A percentile compares a stretch with the other conserved stretches of the same genome.
Conservation (phyloP, 2,329 filamentous ascomycete species). For the Chrysoporthe cubensis region DNA sequence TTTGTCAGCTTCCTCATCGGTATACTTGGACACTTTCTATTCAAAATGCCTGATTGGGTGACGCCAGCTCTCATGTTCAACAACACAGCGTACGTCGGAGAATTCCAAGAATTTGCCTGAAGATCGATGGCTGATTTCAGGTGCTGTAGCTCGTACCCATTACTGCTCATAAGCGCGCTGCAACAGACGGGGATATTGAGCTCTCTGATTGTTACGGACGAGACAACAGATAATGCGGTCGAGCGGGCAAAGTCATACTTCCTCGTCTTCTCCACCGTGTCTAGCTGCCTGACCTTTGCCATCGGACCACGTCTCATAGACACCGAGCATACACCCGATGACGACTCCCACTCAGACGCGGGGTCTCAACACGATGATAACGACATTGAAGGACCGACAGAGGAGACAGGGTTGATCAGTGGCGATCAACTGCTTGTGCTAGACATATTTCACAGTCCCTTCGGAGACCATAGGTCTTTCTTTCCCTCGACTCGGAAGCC, state of each 20-base stretch:
- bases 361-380: slow-evolving; percentile 33
- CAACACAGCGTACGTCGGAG: slow-evolving; percentile 44
- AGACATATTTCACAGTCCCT: slow-evolving; percentile 28
- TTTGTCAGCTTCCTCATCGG: slow-evolving; percentile 46
- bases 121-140: neutral
- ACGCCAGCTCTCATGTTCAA: slow-evolving; percentile 50
- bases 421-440: slow-evolving; percentile 30
- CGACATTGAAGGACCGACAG: slow-evolving; percentile 36
- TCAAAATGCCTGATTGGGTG: slow-evolving; percentile 51
- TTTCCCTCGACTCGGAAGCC: slow-evolving; percentile 36
- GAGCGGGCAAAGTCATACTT: slow-evolving; percentile 67
- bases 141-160: slow-evolving; percentile 41
- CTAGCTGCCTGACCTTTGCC: slow-evolving; percentile 66
- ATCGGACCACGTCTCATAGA: slow-evolving; percentile 64
- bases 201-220: slow-evolving; percentile 47
- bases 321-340: slow-evolving; percentile 42
- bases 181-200: slow-evolving; percentile 58
- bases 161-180: slow-evolving; percentile 49
- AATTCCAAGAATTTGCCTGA: neutral
- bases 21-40: slow-evolving; percentile 39
- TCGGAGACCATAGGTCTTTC: slow-evolving; percentile 32
- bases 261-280: slow-evolving; percentile 66
- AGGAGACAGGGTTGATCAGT: slow-evolving; percentile 55
- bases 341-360: slow-evolving; percentile 27
- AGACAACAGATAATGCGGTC: slow-evolving; percentile 51